These are phyloP conservation scores for Syzygium jambos DNA, from an alignment of 345 rosid genomes.

Conservation along the genomic window DNA sequence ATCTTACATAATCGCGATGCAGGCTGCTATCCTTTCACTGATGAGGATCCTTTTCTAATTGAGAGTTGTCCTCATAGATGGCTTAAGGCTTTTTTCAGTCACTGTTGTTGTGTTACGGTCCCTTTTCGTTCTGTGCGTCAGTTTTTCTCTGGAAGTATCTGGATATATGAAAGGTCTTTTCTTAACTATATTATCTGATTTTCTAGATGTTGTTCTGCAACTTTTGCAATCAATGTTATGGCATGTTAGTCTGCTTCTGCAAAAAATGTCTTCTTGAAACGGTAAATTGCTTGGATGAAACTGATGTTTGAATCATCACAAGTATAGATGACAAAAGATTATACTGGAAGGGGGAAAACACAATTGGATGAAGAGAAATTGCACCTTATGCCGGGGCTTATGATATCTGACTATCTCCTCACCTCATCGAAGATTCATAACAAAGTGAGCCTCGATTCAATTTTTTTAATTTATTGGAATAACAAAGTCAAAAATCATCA, in stretches of 20 bases:
- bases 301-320: neutral
- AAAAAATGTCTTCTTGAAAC: neutral
- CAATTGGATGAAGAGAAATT: neutral
- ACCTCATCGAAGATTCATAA: neutral
- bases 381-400: neutral
- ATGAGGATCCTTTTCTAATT: slow-evolving; percentile 87
- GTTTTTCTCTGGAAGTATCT: neutral
- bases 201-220: neutral
- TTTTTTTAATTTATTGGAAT: neutral
- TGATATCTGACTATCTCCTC: neutral
- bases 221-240: neutral
- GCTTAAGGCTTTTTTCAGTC: slow-evolving; percentile 48
- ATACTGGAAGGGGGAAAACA: neutral
- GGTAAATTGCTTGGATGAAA: neutral
- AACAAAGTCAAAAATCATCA: neutral
- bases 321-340: neutral
- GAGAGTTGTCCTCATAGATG: slow-evolving; percentile 82
- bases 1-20: neutral
- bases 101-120: slow-evolving; percentile 70
- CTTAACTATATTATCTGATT: neutral
- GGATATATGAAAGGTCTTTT: neutral
- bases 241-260: neutral
- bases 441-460: neutral
- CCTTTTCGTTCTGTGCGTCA: neutral
- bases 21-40: slow-evolving; percentile 97